Evolutionary conservation across 768 basidiomycete species (phyloP), one percentile per base, ranked within the genome.

Genomic region (Hemileccinum impolitum): DNA sequence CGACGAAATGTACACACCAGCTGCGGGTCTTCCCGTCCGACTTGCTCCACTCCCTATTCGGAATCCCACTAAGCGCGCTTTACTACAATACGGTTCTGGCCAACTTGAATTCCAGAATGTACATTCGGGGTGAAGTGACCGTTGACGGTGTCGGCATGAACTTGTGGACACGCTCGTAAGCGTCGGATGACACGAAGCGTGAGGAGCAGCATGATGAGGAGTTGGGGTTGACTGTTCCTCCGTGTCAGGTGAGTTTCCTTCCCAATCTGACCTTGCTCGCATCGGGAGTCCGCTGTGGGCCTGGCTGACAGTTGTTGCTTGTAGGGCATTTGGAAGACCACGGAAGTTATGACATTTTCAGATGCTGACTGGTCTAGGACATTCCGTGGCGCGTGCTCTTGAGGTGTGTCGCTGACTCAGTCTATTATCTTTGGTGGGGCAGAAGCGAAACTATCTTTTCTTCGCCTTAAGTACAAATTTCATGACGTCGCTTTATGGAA

Each of bases 11-110:
- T 13, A n/a, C n/a, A n/a, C n/a, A 0, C 6, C 15, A 57, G 58
- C 1, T 52, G 25, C 30, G 15, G 2, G 4, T 19, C 8, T 25
- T 12, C 14, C 39, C 47, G 9, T 17, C 17, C 3, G 32, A 31
- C 2, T 11, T 47, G 12, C 4, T 47, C 4, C 42, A 36, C 10
- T 6, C 18, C 10, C 17, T 43, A 11, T 37, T 47, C 9, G 39
- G 8, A 1, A n/a, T 53, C 3, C 50, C 58, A 1, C 43, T 60
- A 4, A 37, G 45, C 21, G 32, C 50, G 26, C 1, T 53, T 12
- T 60, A 60, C 31, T 47, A 39, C n/a, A 60, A 59, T 35, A 49
- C 54, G 1, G 13, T 60, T 10, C 58, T 61, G 9, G 54, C 54
- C 23, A 50, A 57, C 42, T 18, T 60, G 42, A 56, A 59, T 3